A percentile compares a stretch with the other conserved stretches of the same genome.
Evolutionary conservation across 306 rosid genomes (phyloP).

Genomic region (Gleditsia sinensis): DNA sequence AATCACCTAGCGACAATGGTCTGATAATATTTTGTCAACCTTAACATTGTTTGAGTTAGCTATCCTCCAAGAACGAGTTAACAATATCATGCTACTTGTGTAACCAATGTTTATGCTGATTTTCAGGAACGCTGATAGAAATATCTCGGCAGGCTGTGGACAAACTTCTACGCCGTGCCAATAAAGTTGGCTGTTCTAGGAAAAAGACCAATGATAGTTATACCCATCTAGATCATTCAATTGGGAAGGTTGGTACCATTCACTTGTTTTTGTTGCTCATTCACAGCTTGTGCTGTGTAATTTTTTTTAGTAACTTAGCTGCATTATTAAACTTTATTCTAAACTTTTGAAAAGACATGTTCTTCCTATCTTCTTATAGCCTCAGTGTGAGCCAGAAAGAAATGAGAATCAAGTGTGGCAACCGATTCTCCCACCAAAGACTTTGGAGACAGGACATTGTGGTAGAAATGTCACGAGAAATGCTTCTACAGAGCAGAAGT

Average conservation of each 20-base stretch:
- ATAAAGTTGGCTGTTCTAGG: constrained; percentile 38
- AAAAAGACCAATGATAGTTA: constrained; percentile 22
- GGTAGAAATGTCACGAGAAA: constrained; percentile 41
- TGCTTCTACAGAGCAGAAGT: constrained; percentile 38
- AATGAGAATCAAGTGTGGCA: constrained; percentile 19
- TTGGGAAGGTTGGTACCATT: constrained; percentile 27
- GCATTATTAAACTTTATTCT: not conserved
- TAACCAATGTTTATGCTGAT: constrained; percentile 19
- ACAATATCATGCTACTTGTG: not conserved
- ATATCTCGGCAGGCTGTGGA: constrained; percentile 42
- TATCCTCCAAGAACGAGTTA: not conserved
- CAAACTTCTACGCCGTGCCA: constrained; percentile 38
- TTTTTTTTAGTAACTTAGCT: constrained; percentile 25
- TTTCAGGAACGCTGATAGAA: constrained; percentile 42
- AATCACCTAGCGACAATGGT: constrained; percentile 31
- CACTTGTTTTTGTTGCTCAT: constrained; percentile 20
- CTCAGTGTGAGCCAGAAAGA: not conserved
- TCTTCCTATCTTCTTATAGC: constrained; percentile 26
- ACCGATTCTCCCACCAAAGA: constrained; percentile 33
- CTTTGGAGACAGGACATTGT: constrained; percentile 48
- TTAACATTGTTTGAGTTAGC: not conserved
- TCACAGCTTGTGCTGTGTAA: constrained; percentile 7
- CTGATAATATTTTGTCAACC: constrained; percentile 15
- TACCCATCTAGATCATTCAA: not conserved
- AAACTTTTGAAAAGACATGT: not conserved